Evolutionary conservation across 2,329 filamentous ascomycete species (phyloP), one percentile per base, ranked within the genome.

Genomic region (Achaetomium macrosporum): DNA sequence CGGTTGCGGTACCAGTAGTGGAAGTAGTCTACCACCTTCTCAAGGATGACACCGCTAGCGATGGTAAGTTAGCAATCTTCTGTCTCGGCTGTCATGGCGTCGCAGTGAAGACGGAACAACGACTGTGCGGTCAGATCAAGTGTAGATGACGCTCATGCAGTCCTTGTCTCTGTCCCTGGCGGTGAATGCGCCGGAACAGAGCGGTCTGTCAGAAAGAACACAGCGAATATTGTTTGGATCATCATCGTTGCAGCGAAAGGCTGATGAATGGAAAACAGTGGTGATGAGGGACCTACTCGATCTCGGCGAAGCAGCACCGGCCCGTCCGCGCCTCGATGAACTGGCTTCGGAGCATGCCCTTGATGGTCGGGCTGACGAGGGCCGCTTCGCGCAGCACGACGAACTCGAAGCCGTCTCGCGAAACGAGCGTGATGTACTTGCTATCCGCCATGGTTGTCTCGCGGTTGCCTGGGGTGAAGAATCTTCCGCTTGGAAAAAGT

Each of bases 11-110:
- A 84, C 74, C 87, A 87, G 73, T 90, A 91, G 66, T 90, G 87
- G 57, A 90, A 84, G 70, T 91, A 92, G 70, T 91, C 86, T 68
- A 84, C 87, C 31, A 91, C 83, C 66, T 89, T 90, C 67, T 91
- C 87, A 2, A 92, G 80, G 6, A 90, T 80, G 49, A 85, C 73
- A 58, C 82, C 85, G 69, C 86, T 90, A 66, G 13, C 12, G 19
- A 41, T 3, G 33, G 15, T 16, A 20, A 53, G 57, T 64, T 56
- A 65, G 61, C 55, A 57, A 1, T 31, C 3, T 25, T 36, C 19
- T 20, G 6, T 33, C n/a, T n/a, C n/a, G 29, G n/a, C 16, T 40
- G 40, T 12, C 16, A 5, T 30, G 33, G 11, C 3, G 20, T 35
- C 12, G 31, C 30, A 16, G 33, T 13, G 35, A 37, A 37, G 12